Conservation (phyloP, 23 red algal genomes). For the Gracilaria vermiculophylla region DNA sequence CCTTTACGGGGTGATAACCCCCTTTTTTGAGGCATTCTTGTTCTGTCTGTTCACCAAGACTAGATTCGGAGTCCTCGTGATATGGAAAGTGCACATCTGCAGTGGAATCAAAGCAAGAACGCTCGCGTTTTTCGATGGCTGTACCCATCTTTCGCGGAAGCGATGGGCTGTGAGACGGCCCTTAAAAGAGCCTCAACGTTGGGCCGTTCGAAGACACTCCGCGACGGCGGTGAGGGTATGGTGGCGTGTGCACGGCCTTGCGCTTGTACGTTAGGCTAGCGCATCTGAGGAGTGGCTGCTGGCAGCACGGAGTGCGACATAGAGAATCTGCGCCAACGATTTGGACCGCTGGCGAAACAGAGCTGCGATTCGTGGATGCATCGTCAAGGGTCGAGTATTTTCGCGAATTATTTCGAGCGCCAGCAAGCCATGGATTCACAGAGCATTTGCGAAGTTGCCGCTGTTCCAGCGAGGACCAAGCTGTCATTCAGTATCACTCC, state of each 20-base stretch:
- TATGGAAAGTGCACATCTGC: slow-evolving; percentile 26
- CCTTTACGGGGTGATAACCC: slow-evolving; percentile 82
- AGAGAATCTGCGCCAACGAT: not conserved
- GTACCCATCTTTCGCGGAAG: slow-evolving; percentile 1
- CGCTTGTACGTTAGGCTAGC: not conserved
- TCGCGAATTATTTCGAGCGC: not conserved
- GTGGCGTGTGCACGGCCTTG: not conserved
- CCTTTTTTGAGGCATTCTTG: slow-evolving; percentile 58
- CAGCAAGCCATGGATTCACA: no score
- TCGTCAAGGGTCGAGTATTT: not conserved
- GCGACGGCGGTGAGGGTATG: not conserved
- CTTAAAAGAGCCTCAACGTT: not conserved
- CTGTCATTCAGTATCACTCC: no score
- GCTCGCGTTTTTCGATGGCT: slow-evolving; percentile 42
- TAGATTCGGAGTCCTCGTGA: slow-evolving; percentile 58
- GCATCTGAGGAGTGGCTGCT: not conserved
- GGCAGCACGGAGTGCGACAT: not conserved
- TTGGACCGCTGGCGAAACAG: not conserved
- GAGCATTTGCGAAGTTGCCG: no score
- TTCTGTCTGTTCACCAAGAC: slow-evolving; percentile 49
- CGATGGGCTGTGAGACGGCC: not conserved
- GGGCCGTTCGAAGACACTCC: not conserved
- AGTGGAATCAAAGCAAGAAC: not conserved
- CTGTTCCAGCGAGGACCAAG: no score
- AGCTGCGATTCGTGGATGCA: not conserved